phyloP scores from a whole-genome alignment of 1,139 yeast species.

The Debaryomycetaceae sp. region DNA sequence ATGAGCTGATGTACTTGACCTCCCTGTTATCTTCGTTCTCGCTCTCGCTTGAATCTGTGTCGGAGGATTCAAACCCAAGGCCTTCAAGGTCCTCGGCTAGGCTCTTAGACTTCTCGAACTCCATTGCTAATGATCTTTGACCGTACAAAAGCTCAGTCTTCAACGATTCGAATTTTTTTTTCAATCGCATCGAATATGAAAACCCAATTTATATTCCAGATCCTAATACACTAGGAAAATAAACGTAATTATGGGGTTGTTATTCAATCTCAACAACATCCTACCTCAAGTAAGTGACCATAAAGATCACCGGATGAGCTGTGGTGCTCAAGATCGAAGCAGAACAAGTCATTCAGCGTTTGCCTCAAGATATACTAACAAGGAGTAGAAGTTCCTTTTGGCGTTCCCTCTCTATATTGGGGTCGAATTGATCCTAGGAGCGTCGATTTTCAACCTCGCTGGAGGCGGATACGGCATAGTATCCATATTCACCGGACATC shows the following conservation, averaged over 20 bases:
- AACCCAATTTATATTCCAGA: not conserved
- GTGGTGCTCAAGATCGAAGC: too few species aligned
- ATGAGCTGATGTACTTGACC: not conserved
- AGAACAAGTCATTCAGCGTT: too few species aligned
- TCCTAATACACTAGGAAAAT: not conserved
- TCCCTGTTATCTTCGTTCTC: constrained; percentile 3
- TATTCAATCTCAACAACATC: constrained; percentile 1
- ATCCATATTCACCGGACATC: constrained; percentile 87
- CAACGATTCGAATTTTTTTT: not conserved
- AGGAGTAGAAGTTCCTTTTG: constrained; percentile 48
- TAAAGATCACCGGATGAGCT: not conserved
- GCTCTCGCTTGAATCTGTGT: constrained; percentile 11
- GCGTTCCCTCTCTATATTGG: constrained; percentile 79
- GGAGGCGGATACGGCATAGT: constrained; percentile 86
- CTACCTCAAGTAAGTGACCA: not conserved
- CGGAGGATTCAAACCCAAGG: constrained; percentile 3
- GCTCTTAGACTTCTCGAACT: not conserved
- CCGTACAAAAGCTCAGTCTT: not conserved
- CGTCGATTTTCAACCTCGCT: constrained; percentile 81
- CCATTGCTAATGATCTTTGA: constrained; percentile 1
- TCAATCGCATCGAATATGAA: not conserved
- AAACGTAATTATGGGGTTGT: not conserved
- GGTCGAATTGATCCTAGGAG: constrained; percentile 76
- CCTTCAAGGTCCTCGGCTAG: not conserved
- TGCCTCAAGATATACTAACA: not conserved